Conservation (phyloP, 345 rosid genomes). For the Trapa incisa region DNA sequence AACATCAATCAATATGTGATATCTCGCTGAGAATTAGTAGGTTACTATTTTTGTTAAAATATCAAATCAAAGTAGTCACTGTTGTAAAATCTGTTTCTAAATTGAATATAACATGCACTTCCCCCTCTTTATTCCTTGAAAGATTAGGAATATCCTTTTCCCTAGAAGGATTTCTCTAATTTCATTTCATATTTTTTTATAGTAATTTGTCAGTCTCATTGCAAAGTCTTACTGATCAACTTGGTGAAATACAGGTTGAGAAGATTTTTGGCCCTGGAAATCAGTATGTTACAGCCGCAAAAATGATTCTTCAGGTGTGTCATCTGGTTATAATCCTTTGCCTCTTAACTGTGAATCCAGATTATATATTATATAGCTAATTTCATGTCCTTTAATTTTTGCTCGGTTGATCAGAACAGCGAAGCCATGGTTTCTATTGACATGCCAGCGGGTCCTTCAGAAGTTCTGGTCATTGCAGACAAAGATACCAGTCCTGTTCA, state of each 20-base stretch:
- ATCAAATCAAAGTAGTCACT: not conserved
- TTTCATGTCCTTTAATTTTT: not conserved
- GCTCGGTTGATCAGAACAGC: constrained; percentile 49
- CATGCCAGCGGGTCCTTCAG: constrained; percentile 99
- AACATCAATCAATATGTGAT: not conserved
- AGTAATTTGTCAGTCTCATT: not conserved
- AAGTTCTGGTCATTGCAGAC: constrained; percentile 88
- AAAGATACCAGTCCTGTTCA: constrained; percentile 67
- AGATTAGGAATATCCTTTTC: too few relatives aligned
- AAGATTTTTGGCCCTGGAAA: constrained; percentile 92
- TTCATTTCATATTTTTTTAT: not conserved
- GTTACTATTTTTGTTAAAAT: not conserved
- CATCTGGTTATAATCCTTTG: not conserved
- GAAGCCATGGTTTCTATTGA: constrained; percentile 98
- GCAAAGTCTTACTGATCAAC: not conserved
- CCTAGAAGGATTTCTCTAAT: not conserved
- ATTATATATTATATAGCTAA: not conserved
- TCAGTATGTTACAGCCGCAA: constrained; percentile 93
- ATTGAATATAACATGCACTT: too few relatives aligned
- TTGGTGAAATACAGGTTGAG: constrained; percentile 45
- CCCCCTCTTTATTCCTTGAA: too few relatives aligned
- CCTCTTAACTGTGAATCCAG: not conserved
- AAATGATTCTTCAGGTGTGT: constrained; percentile 84
- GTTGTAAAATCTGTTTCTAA: not conserved
- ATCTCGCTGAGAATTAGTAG: not conserved